Evolutionary conservation across 75 land plant species (phyloP).

Genomic region (Sequoia sempervirens): DNA sequence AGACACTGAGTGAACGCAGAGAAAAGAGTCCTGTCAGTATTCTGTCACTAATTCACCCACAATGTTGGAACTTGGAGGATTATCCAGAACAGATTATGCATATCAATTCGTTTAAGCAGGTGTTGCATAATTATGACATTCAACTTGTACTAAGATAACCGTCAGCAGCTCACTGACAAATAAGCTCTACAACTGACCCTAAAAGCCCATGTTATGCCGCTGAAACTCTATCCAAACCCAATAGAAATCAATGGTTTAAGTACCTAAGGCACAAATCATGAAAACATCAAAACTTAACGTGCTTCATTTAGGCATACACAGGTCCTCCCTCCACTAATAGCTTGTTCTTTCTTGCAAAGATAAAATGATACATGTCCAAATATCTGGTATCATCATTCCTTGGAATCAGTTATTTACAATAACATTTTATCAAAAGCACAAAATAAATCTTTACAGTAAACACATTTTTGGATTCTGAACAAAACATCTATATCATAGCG

Average conservation of each 20-base stretch:
- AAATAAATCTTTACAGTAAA: background rate
- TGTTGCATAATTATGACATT: background rate
- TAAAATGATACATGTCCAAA: background rate
- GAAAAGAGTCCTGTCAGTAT: background rate
- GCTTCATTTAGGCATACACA: background rate
- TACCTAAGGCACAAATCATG: background rate
- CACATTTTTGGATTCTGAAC: background rate
- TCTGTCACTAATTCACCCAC: background rate
- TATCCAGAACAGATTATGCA: background rate
- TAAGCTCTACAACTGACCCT: background rate
- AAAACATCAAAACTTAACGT: background rate
- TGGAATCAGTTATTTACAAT: background rate
- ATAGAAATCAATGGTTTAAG: background rate
- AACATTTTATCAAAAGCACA: background rate
- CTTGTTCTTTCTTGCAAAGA: background rate
- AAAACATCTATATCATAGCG: background rate
- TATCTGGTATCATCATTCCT: background rate
- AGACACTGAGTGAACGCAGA: background rate
- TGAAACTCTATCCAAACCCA: background rate
- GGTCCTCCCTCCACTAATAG: background rate
- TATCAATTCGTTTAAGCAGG: background rate
- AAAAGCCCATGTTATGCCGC: background rate
- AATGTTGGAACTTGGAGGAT: background rate
- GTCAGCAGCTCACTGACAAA: background rate
- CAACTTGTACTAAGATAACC: background rate